These are phyloP conservation scores for Aureobasidium sp. DNA, from an alignment of 2,329 filamentous ascomycete species.

Conservation along the genomic window DNA sequence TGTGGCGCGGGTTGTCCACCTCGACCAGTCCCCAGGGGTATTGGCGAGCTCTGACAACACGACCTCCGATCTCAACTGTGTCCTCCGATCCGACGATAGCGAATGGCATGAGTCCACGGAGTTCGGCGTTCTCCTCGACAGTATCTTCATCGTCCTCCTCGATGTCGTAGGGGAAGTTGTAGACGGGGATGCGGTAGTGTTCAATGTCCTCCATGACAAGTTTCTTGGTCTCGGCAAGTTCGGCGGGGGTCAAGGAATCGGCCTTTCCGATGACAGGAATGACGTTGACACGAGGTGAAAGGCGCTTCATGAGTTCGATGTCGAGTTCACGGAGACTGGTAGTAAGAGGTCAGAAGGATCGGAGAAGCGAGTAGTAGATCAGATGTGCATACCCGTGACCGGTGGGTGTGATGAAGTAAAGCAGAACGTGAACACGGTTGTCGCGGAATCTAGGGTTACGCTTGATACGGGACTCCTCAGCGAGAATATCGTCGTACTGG, in stretches of 20 bases:
- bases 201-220: constrained; percentile 99
- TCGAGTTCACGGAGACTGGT: constrained; percentile 90
- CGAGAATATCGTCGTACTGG: constrained; percentile 99
- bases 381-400: constrained; percentile 57
- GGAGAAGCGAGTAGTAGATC: neutral
- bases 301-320: constrained; percentile 98
- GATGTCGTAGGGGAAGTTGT: constrained; percentile 99
- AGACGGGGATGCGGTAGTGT: constrained; percentile 98
- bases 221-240: constrained; percentile 98
- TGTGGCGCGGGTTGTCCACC: constrained; percentile 98
- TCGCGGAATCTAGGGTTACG: constrained; percentile 99
- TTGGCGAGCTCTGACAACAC: constrained; percentile 86
- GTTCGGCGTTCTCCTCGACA: constrained; percentile 96
- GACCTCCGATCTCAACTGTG: constrained; percentile 84
- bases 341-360: constrained; percentile 8
- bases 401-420: constrained; percentile 99
- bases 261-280: constrained; percentile 98
- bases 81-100: constrained; percentile 98
- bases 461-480: constrained; percentile 99
- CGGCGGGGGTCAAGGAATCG: constrained; percentile 90
- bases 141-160: constrained; percentile 99
- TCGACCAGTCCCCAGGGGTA: constrained; percentile 99
- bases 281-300: constrained; percentile 95
- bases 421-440: constrained; percentile 94
- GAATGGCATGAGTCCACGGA: constrained; percentile 96